Evolutionary conservation across 352 stramenopile genomes (phyloP).

Genomic region (Pythium sukuiense): DNA sequence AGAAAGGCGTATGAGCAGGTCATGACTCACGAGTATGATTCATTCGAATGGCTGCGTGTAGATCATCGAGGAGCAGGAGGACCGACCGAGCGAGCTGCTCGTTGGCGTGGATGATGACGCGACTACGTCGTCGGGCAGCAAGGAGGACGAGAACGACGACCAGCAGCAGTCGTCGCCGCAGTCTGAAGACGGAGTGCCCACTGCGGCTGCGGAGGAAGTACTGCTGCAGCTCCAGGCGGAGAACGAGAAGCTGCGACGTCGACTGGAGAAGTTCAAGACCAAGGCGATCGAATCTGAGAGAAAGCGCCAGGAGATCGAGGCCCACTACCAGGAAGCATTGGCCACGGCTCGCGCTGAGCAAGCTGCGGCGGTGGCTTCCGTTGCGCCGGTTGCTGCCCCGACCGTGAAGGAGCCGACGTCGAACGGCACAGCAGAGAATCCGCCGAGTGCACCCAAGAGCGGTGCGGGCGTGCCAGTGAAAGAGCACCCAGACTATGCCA

Average conservation of each 20-base stretch:
- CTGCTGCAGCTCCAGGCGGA: slow-evolving; percentile 63
- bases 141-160: slow-evolving; percentile 32
- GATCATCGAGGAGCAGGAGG: slow-evolving; percentile 76
- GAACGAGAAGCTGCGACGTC: slow-evolving; percentile 73
- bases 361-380: slow-evolving; percentile 7
- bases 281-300: slow-evolving; percentile 62
- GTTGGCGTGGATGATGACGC: slow-evolving; percentile 63
- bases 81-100: slow-evolving; percentile 49
- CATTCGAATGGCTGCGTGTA: slow-evolving; percentile 18
- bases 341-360: slow-evolving; percentile 14
- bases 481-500: slow-evolving; percentile 72
- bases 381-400: slow-evolving; percentile 12
- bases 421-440: slow-evolving; percentile 23
- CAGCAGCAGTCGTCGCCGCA: slow-evolving; percentile 26
- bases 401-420: slow-evolving; percentile 15
- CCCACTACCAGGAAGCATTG: slow-evolving; percentile 42
- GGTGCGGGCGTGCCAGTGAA: slow-evolving; percentile 46
- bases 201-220: slow-evolving; percentile 36
- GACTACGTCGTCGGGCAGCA: slow-evolving; percentile 33
- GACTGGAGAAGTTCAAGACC: slow-evolving; percentile 74
- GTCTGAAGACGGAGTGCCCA: slow-evolving; percentile 22
- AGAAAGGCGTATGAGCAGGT: slow-evolving; percentile 3
- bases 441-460: slow-evolving; percentile 16
- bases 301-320: slow-evolving; percentile 50
- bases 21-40: neutral